Conservation (phyloP, 768 basidiomycete genomes). For the Pholiota conissans region DNA sequence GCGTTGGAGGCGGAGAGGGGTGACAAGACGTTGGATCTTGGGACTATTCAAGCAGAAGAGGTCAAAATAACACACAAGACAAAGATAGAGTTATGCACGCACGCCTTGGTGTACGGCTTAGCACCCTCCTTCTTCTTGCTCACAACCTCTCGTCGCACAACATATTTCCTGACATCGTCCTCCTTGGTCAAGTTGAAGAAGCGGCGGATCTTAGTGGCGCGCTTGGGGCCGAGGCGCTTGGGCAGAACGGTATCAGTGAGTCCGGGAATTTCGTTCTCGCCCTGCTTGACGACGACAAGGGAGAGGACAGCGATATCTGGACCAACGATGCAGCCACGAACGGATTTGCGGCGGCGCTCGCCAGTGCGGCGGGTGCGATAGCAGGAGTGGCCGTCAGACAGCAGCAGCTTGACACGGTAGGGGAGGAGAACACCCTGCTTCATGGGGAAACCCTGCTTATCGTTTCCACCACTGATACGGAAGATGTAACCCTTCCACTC, state of each 20-base stretch:
- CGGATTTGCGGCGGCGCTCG: slow-evolving; percentile 98
- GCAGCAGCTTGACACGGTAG: slow-evolving; percentile 90
- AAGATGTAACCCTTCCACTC: slow-evolving; percentile 98
- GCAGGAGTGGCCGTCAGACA: slow-evolving; percentile 96
- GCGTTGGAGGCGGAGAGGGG: slow-evolving; percentile 93
- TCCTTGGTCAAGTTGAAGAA: slow-evolving; percentile 99
- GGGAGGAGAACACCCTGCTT: slow-evolving; percentile 98
- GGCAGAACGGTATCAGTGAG: slow-evolving; percentile 91
- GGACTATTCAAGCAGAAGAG: slow-evolving; percentile 51
- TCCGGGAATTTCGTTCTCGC: slow-evolving; percentile 85
- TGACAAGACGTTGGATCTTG: slow-evolving; percentile 97
- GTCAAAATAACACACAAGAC: neutral
- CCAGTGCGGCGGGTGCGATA: slow-evolving; percentile 90
- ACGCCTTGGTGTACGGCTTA: slow-evolving; percentile 98
- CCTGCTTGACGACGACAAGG: slow-evolving; percentile 95
- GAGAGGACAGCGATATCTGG: slow-evolving; percentile 95
- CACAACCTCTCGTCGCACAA: slow-evolving; percentile 88
- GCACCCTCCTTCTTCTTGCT: slow-evolving; percentile 85
- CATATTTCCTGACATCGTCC: slow-evolving; percentile 98
- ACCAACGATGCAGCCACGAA: slow-evolving; percentile 97
- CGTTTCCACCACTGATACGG: slow-evolving; percentile 97
- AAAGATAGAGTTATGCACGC: slow-evolving; percentile 32
- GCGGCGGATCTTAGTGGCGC: slow-evolving; percentile 93
- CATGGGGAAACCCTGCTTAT: slow-evolving; percentile 99
- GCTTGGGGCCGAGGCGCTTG: slow-evolving; percentile 95